Base-by-base conservation (phyloP, 305 asterid genomes). In the Withania somnifera region DNA sequence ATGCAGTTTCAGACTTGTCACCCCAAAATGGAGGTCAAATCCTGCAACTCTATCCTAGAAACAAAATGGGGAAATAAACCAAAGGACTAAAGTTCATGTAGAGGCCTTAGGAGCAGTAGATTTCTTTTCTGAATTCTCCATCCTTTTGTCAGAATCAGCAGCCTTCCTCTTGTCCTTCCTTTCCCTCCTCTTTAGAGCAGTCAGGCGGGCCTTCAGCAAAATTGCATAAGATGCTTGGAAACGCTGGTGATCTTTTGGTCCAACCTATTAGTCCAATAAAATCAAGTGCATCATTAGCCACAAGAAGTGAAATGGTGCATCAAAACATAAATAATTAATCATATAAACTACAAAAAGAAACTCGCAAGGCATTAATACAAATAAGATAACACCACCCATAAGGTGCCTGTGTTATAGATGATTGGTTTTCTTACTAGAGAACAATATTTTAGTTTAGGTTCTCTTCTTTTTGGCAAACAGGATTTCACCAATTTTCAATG, bases 221-320 rank as follows among this genome's bases (percentile, higher is more conserved):
- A 97, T 95, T 40, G 99, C 94, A 82, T 94, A 95, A 82, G 98
- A 94, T n/a, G 97, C 95, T 84, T 96, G 98, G 83, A 96, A 96
- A 2, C 95, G 92, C 80, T 89, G 98, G 82, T 96, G 97, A 77
- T 96, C 99, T 87, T 96, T 96, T 7, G 86, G 89, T 14, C 98
- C 98, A 11, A 93, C 97, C 97, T 96, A 84, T 57, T 51, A 82
- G 67, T 78, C 67, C 87, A 78, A 68, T 78, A 6, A 80, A 82
- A 79, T 57, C 83, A 80, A n/a, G 76, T 22, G 52, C 52, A 19
- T 80, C 58, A 34, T 17, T 28, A 53, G 78, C 24, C 45, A 80
- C 67, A 50, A 15, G 30, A 40, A 60, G 3, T 13, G 38, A 30
- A 20, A 80, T 34, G 34, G 51, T 63, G 82, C 34, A 64, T 28